These are phyloP conservation scores for Sugiyamaella chiloensis DNA, from an alignment of 805 yeast species.

Conservation along the genomic window DNA sequence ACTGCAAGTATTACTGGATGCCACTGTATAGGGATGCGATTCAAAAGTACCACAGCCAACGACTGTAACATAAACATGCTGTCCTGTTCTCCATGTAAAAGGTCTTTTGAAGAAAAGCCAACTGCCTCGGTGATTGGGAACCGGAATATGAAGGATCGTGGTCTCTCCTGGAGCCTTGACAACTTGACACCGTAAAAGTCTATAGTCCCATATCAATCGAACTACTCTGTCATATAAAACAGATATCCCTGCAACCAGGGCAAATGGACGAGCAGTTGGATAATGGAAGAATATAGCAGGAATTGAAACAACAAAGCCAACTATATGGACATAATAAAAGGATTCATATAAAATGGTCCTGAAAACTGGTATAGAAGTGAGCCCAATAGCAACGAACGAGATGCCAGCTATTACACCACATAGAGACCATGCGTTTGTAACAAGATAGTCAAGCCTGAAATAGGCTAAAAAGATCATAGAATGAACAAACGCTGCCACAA, in stretches of 20 bases:
- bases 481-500: constrained; percentile 18
- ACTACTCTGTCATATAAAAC: constrained; percentile 24
- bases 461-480: constrained; percentile 19
- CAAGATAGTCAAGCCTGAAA: constrained; percentile 19
- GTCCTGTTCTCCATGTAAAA: constrained; percentile 23
- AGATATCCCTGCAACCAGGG: constrained; percentile 21
- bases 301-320: constrained; percentile 19
- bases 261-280: constrained; percentile 24
- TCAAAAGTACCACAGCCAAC: constrained; percentile 20
- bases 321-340: constrained; percentile 23
- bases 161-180: constrained; percentile 22
- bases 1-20: constrained; percentile 17
- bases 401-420: constrained; percentile 24
- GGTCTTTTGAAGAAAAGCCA: constrained; percentile 6
- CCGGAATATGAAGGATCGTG: constrained; percentile 16
- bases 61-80: constrained; percentile 26
- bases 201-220: constrained; percentile 20
- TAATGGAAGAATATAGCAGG: constrained; percentile 24
- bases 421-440: constrained; percentile 21
- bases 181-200: constrained; percentile 18
- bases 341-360: constrained; percentile 20
- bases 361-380: constrained; percentile 17
- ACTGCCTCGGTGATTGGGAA: background rate
- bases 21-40: constrained; percentile 28
- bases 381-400: constrained; percentile 21